Percentiles rank a stretch among this genome's conserved stretches.
phyloP scores from a whole-genome alignment of 1,284 basidiomycete genomes.

The Volvariella volvacea region DNA sequence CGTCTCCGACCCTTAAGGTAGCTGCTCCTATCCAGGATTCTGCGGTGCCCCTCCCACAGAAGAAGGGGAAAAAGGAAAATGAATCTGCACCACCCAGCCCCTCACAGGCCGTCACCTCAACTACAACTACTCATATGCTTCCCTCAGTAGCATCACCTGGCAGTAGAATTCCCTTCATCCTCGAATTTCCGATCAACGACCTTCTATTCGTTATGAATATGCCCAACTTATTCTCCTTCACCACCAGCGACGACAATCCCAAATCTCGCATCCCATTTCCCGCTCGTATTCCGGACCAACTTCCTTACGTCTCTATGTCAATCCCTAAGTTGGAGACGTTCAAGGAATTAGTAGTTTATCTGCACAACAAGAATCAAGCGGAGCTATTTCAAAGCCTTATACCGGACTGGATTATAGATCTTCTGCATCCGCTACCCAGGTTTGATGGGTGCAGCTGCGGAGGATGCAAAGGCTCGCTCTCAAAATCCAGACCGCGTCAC shows the following conservation, averaged over 20 bases:
- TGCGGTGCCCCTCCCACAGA: too few relatives aligned
- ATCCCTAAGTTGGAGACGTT: conserved; percentile 29
- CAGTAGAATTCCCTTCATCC: conserved; percentile 10
- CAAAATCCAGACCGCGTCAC: neutral
- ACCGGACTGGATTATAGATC: conserved; percentile 30
- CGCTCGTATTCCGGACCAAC: conserved; percentile 22
- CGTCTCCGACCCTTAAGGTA: too few relatives aligned
- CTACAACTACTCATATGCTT: too few relatives aligned
- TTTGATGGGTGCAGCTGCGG: too few relatives aligned
- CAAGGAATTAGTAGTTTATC: conserved; percentile 26
- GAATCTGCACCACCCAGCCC: conserved; percentile 4
- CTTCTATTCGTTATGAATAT: conserved; percentile 11
- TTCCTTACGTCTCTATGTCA: conserved; percentile 24
- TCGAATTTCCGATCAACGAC: conserved; percentile 31
- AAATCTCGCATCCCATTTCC: conserved; percentile 12
- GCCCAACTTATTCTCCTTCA: neutral
- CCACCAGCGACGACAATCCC: neutral
- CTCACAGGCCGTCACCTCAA: neutral
- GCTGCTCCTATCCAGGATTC: too few relatives aligned
- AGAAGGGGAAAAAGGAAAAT: too few relatives aligned
- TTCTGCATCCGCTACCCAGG: conserved; percentile 25
- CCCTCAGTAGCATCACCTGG: too few relatives aligned
- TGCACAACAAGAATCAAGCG: conserved; percentile 32
- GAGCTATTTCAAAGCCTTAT: conserved; percentile 28
- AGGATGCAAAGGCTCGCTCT: neutral